Percentiles rank a stretch among this genome's conserved stretches.
phyloP scores from a whole-genome alignment of 73 alveolate species.

The Paramecium primaurelia region DNA sequence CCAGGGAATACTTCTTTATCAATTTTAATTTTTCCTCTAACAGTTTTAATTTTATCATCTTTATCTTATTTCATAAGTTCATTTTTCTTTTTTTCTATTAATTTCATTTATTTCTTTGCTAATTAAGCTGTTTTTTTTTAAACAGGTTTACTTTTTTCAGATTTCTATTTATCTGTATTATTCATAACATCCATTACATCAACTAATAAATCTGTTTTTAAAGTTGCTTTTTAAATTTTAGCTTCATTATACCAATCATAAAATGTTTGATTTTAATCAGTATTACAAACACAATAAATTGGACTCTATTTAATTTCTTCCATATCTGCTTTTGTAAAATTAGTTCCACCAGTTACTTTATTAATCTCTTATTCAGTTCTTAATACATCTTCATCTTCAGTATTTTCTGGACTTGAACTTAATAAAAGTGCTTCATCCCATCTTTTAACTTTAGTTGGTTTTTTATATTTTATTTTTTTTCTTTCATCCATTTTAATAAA shows the following conservation, averaged over 20 bases:
- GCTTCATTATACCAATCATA: constrained; percentile 54
- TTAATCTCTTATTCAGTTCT: neutral
- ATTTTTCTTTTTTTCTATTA: neutral
- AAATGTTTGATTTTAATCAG: constrained; percentile 12
- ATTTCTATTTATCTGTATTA: neutral
- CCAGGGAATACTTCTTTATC: constrained; percentile 47
- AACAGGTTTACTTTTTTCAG: neutral
- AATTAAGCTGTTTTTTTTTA: neutral
- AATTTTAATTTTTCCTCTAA: neutral
- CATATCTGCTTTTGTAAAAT: neutral
- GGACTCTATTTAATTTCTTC: neutral
- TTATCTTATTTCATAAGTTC: neutral
- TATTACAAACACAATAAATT: neutral
- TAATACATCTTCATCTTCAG: neutral
- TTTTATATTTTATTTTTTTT: neutral
- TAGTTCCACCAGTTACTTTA: neutral
- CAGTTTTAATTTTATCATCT: constrained; percentile 22
- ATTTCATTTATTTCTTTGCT: neutral
- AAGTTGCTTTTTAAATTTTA: neutral
- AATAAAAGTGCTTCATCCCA: constrained; percentile 34
- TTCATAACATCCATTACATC: neutral
- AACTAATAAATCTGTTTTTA: neutral
- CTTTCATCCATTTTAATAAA: neutral
- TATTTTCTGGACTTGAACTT: neutral
- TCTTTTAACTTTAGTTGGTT: constrained; percentile 4